Evolutionary conservation across 306 rosid species (phyloP).

Genomic region (Oxytropis ochrocephala): DNA sequence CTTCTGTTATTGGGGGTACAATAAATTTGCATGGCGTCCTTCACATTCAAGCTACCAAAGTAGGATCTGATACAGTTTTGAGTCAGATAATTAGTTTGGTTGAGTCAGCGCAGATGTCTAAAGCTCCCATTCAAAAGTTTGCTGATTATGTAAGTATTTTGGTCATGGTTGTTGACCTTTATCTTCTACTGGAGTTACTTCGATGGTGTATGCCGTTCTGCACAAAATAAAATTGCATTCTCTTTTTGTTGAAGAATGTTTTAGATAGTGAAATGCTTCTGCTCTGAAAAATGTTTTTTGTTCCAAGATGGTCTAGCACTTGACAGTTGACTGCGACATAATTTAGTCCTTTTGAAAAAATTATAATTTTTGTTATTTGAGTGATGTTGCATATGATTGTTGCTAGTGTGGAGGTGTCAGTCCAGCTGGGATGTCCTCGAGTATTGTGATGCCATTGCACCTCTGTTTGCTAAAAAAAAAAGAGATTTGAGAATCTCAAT

Average conservation of each 20-base stretch:
- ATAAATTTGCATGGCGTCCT: slow-evolving; percentile 81
- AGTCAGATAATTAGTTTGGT: slow-evolving; percentile 91
- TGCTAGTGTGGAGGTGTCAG: no score
- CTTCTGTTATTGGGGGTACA: slow-evolving; percentile 82
- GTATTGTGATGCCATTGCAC: no score
- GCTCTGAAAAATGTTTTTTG: not conserved
- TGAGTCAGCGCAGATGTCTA: slow-evolving; percentile 95
- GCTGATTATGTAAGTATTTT: slow-evolving; percentile 83
- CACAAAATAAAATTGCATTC: not conserved
- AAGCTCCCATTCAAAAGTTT: slow-evolving; percentile 96
- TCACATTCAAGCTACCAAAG: slow-evolving; percentile 67
- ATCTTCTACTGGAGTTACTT: not conserved
- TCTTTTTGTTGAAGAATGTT: not conserved
- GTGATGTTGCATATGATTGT: no score
- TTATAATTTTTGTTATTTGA: not conserved
- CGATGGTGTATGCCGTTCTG: not conserved
- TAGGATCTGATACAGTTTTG: slow-evolving; percentile 79
- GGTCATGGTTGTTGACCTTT: slow-evolving; percentile 3
- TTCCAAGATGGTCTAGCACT: not conserved
- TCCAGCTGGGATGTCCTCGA: no score
- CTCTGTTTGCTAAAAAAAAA: no score
- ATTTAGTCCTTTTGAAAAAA: not conserved
- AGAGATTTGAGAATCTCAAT: no score
- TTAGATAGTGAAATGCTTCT: not conserved
- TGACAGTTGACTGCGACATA: not conserved